Base-by-base conservation (phyloP, 768 basidiomycete genomes). In the Vararia minispora region DNA sequence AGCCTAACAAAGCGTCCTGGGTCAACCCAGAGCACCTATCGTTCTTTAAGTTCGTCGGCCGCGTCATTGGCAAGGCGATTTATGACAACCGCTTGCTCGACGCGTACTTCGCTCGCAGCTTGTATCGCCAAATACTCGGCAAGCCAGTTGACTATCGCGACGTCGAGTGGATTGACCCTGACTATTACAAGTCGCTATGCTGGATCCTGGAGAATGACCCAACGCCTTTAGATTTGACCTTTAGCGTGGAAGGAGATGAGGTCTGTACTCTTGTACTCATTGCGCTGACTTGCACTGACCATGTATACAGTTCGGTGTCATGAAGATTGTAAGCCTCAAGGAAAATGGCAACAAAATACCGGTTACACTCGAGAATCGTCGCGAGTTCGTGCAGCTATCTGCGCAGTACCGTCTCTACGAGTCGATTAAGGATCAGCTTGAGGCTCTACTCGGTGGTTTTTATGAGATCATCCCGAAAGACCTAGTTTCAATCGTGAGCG, bases 161-260 rank as follows among this genome's bases (percentile, higher is more conserved):
- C 55, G 85, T 98, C 16, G 92, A 98, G 60, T 94, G 88, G 79
- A 85, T 97, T 28, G 92, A 98, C 60, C 92, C 92, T 0, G 90
- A 94, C 59, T 98, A 98, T 58, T 97, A 97, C 67, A 97, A 94
- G 48, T 94, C 90, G 0, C 66, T 99, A 9, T 86, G 86, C 53
- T 99, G 95, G 95, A 98, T 99, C 58, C 62, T 97, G 46, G 92
- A 98, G 53, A 98, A 99, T 57, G 91, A 95, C 52, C 85, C 87
- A 5, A 84, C 79, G 16, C 62, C 71, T 14, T 58, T 92, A 47
- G 89, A 99, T 44, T 67, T 97, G 42, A 95, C 79, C 11, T 98
- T 98, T 64, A 90, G 88, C 44, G 83, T 92, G 23, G 94, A 99
- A 60, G 87, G 87, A 1, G 94, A 98, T 45, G 90, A 97, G 72